Evolutionary conservation across 2,329 filamentous ascomycete species (phyloP).

Genomic region (Harringtonia lauricola): DNA sequence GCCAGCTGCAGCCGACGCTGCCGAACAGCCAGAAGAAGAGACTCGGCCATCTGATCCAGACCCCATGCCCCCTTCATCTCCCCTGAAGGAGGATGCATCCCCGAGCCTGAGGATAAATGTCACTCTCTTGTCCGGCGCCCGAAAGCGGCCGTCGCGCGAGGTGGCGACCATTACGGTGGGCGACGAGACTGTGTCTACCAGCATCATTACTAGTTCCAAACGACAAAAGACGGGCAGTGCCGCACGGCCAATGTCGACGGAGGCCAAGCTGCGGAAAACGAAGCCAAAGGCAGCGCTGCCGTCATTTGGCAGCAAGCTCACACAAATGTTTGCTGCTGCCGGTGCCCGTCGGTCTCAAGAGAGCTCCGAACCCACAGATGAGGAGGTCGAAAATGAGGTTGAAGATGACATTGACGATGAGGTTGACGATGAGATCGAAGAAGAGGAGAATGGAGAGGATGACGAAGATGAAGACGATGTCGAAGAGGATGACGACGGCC

Average conservation of each 20-base stretch:
- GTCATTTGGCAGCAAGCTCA: constrained; percentile 12
- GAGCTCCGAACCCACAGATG: background rate
- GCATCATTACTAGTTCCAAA: constrained; percentile 48
- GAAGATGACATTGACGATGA: too few species aligned
- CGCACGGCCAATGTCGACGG: constrained; percentile 39
- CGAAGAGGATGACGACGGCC: constrained; percentile 38
- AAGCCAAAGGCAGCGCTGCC: constrained; percentile 10
- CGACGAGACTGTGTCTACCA: constrained; percentile 52
- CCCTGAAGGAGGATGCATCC: too few species aligned
- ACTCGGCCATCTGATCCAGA: too few species aligned
- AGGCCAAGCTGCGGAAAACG: too few species aligned
- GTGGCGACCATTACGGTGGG: constrained; percentile 68
- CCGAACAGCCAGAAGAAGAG: background rate
- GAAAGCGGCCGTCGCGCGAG: constrained; percentile 49
- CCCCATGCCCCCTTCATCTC: too few species aligned
- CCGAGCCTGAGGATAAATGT: too few species aligned
- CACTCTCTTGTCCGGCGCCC: too few species aligned
- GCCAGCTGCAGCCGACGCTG: too few species aligned
- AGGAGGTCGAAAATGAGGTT: background rate
- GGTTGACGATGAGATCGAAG: constrained; percentile 11
- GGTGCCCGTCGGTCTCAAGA: too few species aligned
- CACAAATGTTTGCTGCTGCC: constrained; percentile 14
- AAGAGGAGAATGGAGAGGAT: constrained; percentile 5
- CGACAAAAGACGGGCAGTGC: constrained; percentile 30
- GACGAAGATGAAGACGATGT: constrained; percentile 4